Evolutionary conservation across 2,329 filamentous ascomycete genomes (phyloP), one percentile per base, ranked within the genome.

Genomic region (Fusarium sp.): DNA sequence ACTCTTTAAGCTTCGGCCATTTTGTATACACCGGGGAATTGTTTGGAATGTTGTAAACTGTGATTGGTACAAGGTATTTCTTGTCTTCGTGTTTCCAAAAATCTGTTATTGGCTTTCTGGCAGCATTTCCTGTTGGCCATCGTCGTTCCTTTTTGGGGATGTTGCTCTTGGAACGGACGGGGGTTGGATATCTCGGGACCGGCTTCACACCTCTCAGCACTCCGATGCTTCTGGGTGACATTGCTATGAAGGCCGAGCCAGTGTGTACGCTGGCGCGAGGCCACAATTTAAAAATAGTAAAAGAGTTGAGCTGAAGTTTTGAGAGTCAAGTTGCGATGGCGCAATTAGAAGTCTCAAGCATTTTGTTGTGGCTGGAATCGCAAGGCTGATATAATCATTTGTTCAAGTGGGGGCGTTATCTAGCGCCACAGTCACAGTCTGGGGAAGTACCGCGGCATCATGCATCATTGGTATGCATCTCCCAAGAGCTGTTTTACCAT

Each of bases 1-100:
- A 78, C 42, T 59, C 59, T 18, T 51, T 32, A 50, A 79, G 69
- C 54, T 46, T 74, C 10, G 69, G 72, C 59, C 76, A 77, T 58
- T 57, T 24, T n/a, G 22, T 8, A 42, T 24, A 65, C 22, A 52
- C 62, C 16, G 5, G 2, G 14, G 62, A 64, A 27, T 56, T 27
- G 43, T 64, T 64, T 29, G 60, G 50, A 14, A 64, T 32, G 4
- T 56, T 15, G 10, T 58, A 38, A 8, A 44, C 11, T 34, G 62
- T 50, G 20, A 12, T 49, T 38, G 25, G 29, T 9, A 56, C 22
- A 16, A 24, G 10, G 11, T 27, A 15, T 10, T 30, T 59, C 25
- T 34, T 25, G 24, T 18, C 14, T 43, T 25, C 12, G 15, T 29
- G 50, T 15, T 15, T 20, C 50, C 32, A 53, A 20, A 25, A 16